Evolutionary conservation across 2,329 filamentous ascomycete species (phyloP), one percentile per base, ranked within the genome.

Genomic region (Tolypocladium album): DNA sequence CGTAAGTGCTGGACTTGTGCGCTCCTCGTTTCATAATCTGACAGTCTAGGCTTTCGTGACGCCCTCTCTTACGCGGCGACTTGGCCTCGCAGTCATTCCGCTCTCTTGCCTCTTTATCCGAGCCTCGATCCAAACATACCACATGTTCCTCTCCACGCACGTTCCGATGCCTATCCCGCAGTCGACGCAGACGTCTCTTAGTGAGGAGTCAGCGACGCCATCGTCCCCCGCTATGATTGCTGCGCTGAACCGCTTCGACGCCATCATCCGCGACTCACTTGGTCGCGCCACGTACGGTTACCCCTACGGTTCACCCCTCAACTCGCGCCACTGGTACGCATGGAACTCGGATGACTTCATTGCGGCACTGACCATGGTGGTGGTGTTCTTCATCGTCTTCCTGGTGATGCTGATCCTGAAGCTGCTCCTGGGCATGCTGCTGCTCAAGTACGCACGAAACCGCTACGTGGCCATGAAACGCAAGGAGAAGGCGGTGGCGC

Each of bases 91-190:
- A 0, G 88, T 97, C 38, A 89, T 99, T 55, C 94, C 94, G 0
- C 80, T 99, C 0, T 93, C 92, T 1, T 97, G 92, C 67, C 85
- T 99, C 56, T 97, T 99, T 74, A 94, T 99, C 72, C 87, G 95
- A 52, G 91, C 95, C 55, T 92, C 90, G 1, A 83, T 97, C 52
- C 94, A 99, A 72, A 97, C 93, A 8, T 99, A 97, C 74, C 89
- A 97, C 75, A 97, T 97, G 93, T 96, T 97, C 69, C 82, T 97
- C 17, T 90, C 92, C 4, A 92, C 90, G 0, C 88, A 96, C 67
- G 81, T 97, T 40, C 88, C 91, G 0, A 83, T 88, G 11, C 89
- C 90, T 0, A 79, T 90, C 0, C 78, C 83, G 34, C 78, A 86
- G 34, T 85, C 86, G 4, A 78, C 84, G 36, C 82, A 88, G 56